Conservation (phyloP, 2,329 filamentous ascomycete species). For the Fusarium continuum region DNA sequence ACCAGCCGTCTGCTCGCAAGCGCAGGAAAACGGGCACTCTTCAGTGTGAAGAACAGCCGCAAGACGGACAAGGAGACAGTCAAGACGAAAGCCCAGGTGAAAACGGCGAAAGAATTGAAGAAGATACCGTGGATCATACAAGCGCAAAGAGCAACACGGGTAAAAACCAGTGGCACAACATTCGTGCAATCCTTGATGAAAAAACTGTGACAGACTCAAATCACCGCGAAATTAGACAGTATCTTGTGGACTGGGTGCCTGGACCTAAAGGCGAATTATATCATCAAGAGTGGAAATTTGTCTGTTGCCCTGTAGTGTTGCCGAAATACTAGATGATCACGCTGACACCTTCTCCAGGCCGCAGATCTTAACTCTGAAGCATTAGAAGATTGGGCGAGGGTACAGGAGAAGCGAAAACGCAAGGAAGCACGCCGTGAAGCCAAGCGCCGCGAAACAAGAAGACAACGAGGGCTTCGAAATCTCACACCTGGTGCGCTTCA, state of each 20-base stretch:
- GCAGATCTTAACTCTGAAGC: conserved; percentile 46
- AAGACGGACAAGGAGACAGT: background rate
- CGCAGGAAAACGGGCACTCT: conserved; percentile 5
- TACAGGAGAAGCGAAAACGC: conserved; percentile 10
- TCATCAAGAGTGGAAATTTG: conserved; percentile 48
- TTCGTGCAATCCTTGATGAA: conserved; percentile 51
- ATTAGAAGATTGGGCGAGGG: conserved; percentile 46
- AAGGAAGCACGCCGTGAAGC: background rate
- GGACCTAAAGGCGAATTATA: conserved; percentile 48
- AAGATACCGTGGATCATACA: background rate
- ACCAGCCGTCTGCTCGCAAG: conserved; percentile 2
- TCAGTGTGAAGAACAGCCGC: background rate
- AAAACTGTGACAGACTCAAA: background rate
- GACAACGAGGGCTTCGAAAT: background rate
- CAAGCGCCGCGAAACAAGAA: conserved; percentile 8
- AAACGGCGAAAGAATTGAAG: too few species aligned
- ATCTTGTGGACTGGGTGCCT: conserved; percentile 53
- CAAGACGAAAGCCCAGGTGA: background rate
- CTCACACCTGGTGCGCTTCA: conserved; percentile 1
- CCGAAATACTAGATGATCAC: conserved; percentile 2
- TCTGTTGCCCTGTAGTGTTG: conserved; percentile 1
- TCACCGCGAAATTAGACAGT: conserved; percentile 41
- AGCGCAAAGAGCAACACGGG: background rate
- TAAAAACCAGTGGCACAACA: conserved; percentile 46
- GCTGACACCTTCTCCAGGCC: conserved; percentile 41